Base-by-base conservation (phyloP, 139 green algal species). In the Nannochloris sp. region DNA sequence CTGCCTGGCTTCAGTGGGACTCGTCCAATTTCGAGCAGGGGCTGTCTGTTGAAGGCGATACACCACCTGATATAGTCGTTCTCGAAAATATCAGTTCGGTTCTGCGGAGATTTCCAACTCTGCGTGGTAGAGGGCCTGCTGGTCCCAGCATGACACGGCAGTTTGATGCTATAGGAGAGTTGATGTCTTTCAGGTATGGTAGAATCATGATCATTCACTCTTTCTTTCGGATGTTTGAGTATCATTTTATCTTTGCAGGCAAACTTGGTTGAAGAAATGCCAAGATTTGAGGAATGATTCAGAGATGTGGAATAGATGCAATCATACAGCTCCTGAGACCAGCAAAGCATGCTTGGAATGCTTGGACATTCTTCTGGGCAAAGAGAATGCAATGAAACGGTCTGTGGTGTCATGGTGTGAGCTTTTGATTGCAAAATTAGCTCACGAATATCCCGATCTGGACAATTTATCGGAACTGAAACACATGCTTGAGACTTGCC, bases 361-460 rank as follows among this genome's bases (percentile, higher is more conserved):
- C 46, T 61, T 90, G 53, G 20, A n/a, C 0, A 63, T 87, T 28
- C 61, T 87, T 56, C 37, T 58, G 8, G 79, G 82, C 25, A 65
- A 77, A 16, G 79, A 82, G 13, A 57, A 45, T 5, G 70, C 63
- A 12, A 29, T 79, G 28, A 20, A 23, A 1, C 20, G 28, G 12
- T 37, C 62, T 14, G 63, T 73, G 0, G 10, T 4, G 6, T 74
- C 43, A 57, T 90, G 84, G 84, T 49, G 79, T 45, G 84, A 90
- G 78, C 66, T 80, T 43, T 72, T 85, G 37, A 73, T 80, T 5
- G 80, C 72, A 6, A 65, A 76, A 56, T 59, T 89, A 48, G 60
- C 87, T 49, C 76, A 79, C 56, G 49, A 65, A 56, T 71, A 83
- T 61, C 71, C 71, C 12, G 57, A 60, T 5, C 43, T 70, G 20